Conservation (phyloP, 2,329 filamentous ascomycete genomes). For the Penicillium sp. region DNA sequence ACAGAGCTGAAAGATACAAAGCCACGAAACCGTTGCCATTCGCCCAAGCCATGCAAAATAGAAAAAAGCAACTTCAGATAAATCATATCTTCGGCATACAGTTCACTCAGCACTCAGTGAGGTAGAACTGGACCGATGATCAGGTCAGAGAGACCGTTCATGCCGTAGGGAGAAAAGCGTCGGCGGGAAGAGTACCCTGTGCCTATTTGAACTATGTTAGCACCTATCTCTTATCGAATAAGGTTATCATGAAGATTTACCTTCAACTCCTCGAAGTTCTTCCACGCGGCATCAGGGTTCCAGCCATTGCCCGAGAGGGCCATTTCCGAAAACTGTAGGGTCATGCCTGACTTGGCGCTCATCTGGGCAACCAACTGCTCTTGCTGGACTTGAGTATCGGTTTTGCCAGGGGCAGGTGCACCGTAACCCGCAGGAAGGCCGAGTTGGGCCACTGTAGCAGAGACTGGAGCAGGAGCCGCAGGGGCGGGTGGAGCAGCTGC, state of each 20-base stretch:
- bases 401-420: conserved; percentile 40
- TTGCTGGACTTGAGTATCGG: conserved; percentile 54
- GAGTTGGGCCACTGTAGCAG: conserved; percentile 21
- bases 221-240: background rate
- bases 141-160: conserved; percentile 6
- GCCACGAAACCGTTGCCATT: conserved; percentile 23
- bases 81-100: conserved; percentile 9
- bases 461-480: conserved; percentile 23
- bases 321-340: conserved; percentile 68
- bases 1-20: conserved; percentile 8
- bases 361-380: conserved; percentile 67
- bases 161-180: conserved; percentile 44
- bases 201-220: conserved; percentile 27
- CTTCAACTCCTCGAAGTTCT: conserved; percentile 70
- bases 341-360: conserved; percentile 74
- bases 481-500: conserved; percentile 12
- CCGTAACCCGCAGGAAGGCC: conserved; percentile 39
- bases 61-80: conserved; percentile 6
- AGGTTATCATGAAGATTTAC: conserved; percentile 43
- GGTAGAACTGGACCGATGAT: background rate
- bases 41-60: conserved; percentile 33
- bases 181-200: conserved; percentile 44
- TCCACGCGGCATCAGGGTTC: conserved; percentile 70
- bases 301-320: conserved; percentile 75
- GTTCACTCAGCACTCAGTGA: background rate